Conservation (phyloP, 768 basidiomycete genomes). For the Lactifluus hygrophoroides region DNA sequence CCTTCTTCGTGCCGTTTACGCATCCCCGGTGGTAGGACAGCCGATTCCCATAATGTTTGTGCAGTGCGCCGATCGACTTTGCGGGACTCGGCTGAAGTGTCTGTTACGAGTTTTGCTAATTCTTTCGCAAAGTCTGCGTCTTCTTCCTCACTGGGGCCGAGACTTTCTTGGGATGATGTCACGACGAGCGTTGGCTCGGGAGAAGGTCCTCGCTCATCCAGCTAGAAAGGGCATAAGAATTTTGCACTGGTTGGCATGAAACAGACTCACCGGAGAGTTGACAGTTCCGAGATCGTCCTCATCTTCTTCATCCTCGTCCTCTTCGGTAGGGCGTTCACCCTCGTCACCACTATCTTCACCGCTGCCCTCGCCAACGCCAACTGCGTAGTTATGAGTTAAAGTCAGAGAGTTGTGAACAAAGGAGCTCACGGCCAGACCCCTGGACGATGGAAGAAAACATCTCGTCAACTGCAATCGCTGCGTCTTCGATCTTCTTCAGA, state of each 20-base stretch:
- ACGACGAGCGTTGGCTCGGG: slow-evolving; percentile 70
- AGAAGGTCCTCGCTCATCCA: slow-evolving; percentile 64
- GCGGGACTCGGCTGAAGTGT: slow-evolving; percentile 71
- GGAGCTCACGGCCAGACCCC: slow-evolving; percentile 42
- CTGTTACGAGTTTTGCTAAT: slow-evolving; percentile 89
- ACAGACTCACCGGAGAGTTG: slow-evolving; percentile 45
- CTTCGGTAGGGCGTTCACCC: slow-evolving; percentile 33
- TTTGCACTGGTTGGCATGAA: background rate
- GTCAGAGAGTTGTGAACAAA: background rate
- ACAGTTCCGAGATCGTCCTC: slow-evolving; percentile 37
- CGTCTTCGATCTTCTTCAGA: slow-evolving; percentile 74
- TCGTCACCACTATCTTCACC: slow-evolving; percentile 47
- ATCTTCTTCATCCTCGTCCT: slow-evolving; percentile 67
- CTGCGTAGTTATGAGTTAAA: slow-evolving; percentile 20
- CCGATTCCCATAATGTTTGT: slow-evolving; percentile 81
- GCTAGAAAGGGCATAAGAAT: slow-evolving; percentile 28
- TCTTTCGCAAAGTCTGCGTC: slow-evolving; percentile 94
- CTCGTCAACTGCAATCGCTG: slow-evolving; percentile 82
- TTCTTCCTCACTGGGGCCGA: slow-evolving; percentile 82
- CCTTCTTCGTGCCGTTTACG: slow-evolving; percentile 64
- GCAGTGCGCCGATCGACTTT: slow-evolving; percentile 87
- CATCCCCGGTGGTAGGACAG: slow-evolving; percentile 57
- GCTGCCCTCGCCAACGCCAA: slow-evolving; percentile 40
- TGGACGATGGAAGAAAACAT: slow-evolving; percentile 68
- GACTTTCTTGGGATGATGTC: slow-evolving; percentile 57